A percentile compares a stretch with the other conserved stretches of the same genome.
Evolutionary conservation across 257 asterid species (phyloP).

Genomic region (Handroanthus guayacan): DNA sequence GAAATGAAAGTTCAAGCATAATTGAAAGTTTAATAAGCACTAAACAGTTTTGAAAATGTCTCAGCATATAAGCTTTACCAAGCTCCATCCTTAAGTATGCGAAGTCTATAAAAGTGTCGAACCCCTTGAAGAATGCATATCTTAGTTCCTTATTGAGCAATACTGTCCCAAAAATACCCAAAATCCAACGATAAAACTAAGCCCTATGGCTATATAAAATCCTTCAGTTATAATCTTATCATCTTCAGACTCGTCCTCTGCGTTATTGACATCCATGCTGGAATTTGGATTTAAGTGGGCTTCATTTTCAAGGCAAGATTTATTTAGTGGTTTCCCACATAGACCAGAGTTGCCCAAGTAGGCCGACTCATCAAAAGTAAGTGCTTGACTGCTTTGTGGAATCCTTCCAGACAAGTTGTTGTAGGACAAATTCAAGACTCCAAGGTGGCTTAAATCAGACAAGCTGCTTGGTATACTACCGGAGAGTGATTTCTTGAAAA

Average conservation of each 20-base stretch:
- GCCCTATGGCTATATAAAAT: neutral
- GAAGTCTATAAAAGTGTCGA: neutral
- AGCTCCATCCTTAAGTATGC: neutral
- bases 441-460: neutral
- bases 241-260: neutral
- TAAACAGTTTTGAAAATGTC: neutral
- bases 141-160: neutral
- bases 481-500: conserved; percentile 16
- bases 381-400: conserved; percentile 15
- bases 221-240: conserved; percentile 20
- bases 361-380: conserved; percentile 12
- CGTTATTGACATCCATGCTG: no score
- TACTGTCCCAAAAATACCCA: conserved; percentile 25
- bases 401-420: conserved; percentile 43
- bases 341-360: conserved; percentile 22
- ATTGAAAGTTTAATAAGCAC: no score
- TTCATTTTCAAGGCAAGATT: conserved; percentile 31
- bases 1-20: no score
- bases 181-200: conserved; percentile 31
- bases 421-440: conserved; percentile 30
- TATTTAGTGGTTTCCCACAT: conserved; percentile 34
- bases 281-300: conserved; percentile 1
- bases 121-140: neutral
- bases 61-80: neutral
- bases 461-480: conserved; percentile 21